A percentile compares a stretch with the other conserved stretches of the same genome.
Conservation (phyloP, 257 asterid genomes). For the Salvia rosmarinus region DNA sequence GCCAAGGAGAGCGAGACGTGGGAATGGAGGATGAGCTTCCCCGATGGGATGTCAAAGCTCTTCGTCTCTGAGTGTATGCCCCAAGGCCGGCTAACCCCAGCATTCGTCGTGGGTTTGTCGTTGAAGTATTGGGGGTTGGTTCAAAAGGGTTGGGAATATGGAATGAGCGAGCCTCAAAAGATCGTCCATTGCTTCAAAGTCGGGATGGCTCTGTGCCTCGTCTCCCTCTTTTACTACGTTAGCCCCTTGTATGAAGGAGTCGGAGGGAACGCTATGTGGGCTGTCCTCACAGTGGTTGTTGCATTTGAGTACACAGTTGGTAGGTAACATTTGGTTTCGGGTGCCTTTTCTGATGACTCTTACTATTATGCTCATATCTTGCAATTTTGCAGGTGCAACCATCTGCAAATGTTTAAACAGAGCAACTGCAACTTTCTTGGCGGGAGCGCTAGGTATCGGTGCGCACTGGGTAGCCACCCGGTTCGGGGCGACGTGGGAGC, state of each 20-base stretch:
- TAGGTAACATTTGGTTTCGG: constrained; percentile 31
- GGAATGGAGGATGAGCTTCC: constrained; percentile 63
- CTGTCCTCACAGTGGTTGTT: constrained; percentile 70
- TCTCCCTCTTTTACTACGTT: constrained; percentile 70
- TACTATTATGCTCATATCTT: not conserved
- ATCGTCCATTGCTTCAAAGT: constrained; percentile 65
- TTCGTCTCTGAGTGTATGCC: constrained; percentile 35
- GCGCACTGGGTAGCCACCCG: constrained; percentile 68
- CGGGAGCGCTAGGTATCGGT: constrained; percentile 68
- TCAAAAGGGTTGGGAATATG: constrained; percentile 52
- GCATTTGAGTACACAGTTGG: constrained; percentile 74
- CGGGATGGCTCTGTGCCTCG: constrained; percentile 64
- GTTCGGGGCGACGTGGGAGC: constrained; percentile 54
- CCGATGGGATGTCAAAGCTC: constrained; percentile 46
- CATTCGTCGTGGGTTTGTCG: constrained; percentile 26
- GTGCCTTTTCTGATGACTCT: not conserved
- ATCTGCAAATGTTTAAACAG: constrained; percentile 64
- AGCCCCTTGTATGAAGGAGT: constrained; percentile 69
- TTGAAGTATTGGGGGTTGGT: constrained; percentile 38
- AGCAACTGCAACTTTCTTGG: constrained; percentile 56
- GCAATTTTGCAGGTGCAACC: constrained; percentile 56
- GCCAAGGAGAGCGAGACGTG: constrained; percentile 37
- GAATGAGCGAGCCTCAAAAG: constrained; percentile 54
- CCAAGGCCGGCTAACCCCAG: constrained; percentile 20
- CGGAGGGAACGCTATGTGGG: constrained; percentile 91